Conservation (phyloP, 2,329 filamentous ascomycete genomes). For the Talaromyces pinophilus region DNA sequence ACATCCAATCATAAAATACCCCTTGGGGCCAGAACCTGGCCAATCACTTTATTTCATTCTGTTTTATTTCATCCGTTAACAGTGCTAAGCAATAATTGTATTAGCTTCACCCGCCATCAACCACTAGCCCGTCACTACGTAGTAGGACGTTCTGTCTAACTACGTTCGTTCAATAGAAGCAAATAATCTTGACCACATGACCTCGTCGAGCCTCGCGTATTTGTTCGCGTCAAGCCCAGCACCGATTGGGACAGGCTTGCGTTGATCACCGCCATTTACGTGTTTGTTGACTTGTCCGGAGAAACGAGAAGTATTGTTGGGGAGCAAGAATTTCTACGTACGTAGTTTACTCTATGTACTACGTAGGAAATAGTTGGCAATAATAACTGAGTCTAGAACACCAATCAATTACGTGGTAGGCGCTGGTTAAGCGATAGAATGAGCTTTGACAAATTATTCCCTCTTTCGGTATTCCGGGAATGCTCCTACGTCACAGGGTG, state of each 20-base stretch:
- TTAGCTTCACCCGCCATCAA: neutral
- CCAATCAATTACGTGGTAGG: neutral
- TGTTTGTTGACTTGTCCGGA: neutral
- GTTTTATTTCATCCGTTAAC: neutral
- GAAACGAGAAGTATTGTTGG: neutral
- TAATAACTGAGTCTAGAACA: neutral
- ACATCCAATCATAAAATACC: slow-evolving; percentile 2
- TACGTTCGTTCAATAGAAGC: neutral
- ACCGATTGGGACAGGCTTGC: neutral
- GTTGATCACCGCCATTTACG: slow-evolving; percentile 13
- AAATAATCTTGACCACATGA: slow-evolving; percentile 10
- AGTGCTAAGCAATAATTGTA: slow-evolving; percentile 1
- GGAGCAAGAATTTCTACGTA: neutral
- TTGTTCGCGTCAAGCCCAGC: slow-evolving; percentile 1
- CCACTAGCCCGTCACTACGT: neutral
- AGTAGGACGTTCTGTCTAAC: neutral
- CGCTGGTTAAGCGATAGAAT: neutral
- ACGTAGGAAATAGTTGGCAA: neutral
- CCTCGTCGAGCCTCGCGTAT: slow-evolving; percentile 10
- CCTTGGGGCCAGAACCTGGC: neutral
- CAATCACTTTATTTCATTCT: neutral
- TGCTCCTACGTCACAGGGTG: neutral
- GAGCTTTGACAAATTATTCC: slow-evolving; percentile 1
- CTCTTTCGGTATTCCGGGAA: neutral
- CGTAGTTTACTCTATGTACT: neutral